Evolutionary conservation across 306 rosid species (phyloP).

Genomic region (Mucuna pruriens): DNA sequence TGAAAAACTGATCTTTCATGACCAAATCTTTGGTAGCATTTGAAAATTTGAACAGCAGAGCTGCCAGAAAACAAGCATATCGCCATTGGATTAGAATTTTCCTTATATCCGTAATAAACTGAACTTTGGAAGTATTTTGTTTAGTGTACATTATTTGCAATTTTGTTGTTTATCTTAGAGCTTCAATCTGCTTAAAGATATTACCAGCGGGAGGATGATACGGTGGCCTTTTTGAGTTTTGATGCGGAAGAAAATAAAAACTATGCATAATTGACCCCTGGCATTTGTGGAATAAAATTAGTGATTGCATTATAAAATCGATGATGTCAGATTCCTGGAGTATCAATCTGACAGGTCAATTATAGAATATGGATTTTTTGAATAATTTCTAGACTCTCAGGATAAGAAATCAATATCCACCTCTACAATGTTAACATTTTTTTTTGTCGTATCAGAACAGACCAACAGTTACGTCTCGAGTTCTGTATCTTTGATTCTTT

Average conservation of each 20-base stretch:
- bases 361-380: not conserved
- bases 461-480: not conserved
- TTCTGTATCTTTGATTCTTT: not conserved
- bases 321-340: not conserved
- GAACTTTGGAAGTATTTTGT: not conserved
- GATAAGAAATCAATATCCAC: not conserved
- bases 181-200: not conserved
- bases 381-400: not conserved
- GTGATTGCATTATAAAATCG: not conserved
- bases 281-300: constrained; percentile 6
- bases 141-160: not conserved
- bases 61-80: not conserved
- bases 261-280: not conserved
- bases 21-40: not conserved
- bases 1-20: too few species aligned
- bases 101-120: not conserved
- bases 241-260: constrained; percentile 7
- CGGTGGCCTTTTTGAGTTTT: too few species aligned
- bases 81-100: not conserved
- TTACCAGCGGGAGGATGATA: not conserved
- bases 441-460: not conserved
- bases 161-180: not conserved
- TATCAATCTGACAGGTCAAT: not conserved
- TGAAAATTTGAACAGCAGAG: not conserved
- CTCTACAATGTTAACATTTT: not conserved